A percentile compares a stretch with the other conserved stretches of the same genome.
Conservation (phyloP, 176 grass and related monocot species). For the Oryza brachyantha region DNA sequence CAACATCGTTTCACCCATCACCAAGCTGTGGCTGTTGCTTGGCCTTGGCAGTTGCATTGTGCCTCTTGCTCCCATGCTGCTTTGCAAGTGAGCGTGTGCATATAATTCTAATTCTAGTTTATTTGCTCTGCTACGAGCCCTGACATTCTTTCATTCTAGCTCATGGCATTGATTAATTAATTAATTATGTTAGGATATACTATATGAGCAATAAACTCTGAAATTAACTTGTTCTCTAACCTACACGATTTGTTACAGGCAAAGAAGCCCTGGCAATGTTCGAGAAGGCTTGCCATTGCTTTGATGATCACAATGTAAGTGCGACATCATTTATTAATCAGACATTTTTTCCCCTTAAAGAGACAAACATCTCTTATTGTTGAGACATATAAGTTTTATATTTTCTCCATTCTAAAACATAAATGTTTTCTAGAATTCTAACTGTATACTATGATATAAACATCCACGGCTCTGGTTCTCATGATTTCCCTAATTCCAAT, state of each 20-base stretch:
- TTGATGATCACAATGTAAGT: slow-evolving; percentile 49
- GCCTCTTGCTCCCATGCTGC: slow-evolving; percentile 23
- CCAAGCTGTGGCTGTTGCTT: slow-evolving; percentile 1
- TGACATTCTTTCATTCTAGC: neutral
- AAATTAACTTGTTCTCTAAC: neutral
- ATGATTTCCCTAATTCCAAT: no score
- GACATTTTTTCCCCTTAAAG: no score
- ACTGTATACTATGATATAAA: no score
- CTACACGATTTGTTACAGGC: neutral
- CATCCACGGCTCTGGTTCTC: no score
- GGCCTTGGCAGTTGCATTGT: neutral
- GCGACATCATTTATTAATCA: no score
- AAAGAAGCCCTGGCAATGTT: slow-evolving; percentile 25
- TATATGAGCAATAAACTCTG: no score
- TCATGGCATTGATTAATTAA: no score
- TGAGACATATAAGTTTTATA: no score
- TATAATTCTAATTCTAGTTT: neutral
- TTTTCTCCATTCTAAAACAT: no score
- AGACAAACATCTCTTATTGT: no score
- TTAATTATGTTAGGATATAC: no score
- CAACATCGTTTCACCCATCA: neutral
- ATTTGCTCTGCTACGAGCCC: neutral
- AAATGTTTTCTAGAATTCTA: no score
- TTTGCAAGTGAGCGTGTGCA: slow-evolving; percentile 6
- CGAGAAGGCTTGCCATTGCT: slow-evolving; percentile 45